phyloP scores from a whole-genome alignment of 805 yeast species.

The Schwanniomyces occidentalis region DNA sequence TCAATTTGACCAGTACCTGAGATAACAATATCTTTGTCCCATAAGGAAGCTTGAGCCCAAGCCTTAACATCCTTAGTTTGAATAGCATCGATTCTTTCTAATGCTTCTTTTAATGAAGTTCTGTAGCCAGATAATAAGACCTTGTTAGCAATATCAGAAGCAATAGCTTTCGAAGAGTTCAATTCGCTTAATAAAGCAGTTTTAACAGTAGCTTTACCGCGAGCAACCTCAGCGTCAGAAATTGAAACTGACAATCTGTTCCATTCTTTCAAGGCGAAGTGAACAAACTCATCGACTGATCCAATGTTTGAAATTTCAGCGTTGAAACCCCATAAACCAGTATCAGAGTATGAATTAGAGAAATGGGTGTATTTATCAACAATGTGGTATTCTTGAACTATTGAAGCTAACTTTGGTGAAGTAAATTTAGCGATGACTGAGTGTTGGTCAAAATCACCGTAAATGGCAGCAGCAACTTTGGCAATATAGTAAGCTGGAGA shows the following conservation, averaged over 20 bases:
- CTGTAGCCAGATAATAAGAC: conserved; percentile 62
- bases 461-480: conserved; percentile 67
- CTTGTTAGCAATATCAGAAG: conserved; percentile 58
- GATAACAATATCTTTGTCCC: conserved; percentile 82
- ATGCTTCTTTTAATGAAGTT: conserved; percentile 58
- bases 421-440: conserved; percentile 50
- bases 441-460: conserved; percentile 54
- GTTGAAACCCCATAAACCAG: conserved; percentile 84
- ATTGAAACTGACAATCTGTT: conserved; percentile 77
- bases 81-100: conserved; percentile 63
- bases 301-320: conserved; percentile 60
- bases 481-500: conserved; percentile 71
- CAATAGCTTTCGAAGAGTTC: conserved; percentile 50
- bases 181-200: conserved; percentile 55
- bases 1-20: conserved; percentile 87
- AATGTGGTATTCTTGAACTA: conserved; percentile 69
- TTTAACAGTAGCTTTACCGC: conserved; percentile 74
- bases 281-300: conserved; percentile 72
- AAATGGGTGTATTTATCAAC: conserved; percentile 73
- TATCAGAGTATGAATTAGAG: conserved; percentile 69
- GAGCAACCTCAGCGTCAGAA: conserved; percentile 73
- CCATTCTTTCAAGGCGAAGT: conserved; percentile 84
- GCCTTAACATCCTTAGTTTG: conserved; percentile 57
- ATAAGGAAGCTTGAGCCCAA: conserved; percentile 75
- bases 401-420: conserved; percentile 69